These are phyloP conservation scores for Solanum gandarillasii DNA, from an alignment of 257 asterid genomes.

Conservation along the genomic window DNA sequence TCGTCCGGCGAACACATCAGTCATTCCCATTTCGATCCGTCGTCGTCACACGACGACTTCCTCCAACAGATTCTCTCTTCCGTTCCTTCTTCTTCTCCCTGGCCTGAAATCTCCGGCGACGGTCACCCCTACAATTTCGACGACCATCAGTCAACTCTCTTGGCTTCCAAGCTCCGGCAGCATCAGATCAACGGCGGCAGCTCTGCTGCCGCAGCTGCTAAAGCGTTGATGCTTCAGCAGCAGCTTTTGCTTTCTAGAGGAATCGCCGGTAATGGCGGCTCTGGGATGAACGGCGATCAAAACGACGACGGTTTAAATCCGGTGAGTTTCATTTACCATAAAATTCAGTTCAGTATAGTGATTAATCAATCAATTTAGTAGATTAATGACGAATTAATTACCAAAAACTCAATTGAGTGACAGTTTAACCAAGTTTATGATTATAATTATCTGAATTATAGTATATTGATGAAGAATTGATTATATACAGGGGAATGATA, in stretches of 20 bases:
- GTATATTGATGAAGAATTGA: neutral
- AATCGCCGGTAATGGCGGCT: conserved; percentile 10
- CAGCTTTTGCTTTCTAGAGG: conserved; percentile 57
- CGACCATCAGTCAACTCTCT: conserved; percentile 27
- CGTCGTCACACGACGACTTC: conserved; percentile 58
- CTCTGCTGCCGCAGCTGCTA: conserved; percentile 5
- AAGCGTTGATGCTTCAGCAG: conserved; percentile 66
- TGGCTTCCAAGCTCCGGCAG: conserved; percentile 56
- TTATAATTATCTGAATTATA: neutral
- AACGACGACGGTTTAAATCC: neutral
- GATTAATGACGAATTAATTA: neutral
- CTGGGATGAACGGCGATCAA: neutral
- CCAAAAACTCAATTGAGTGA: neutral
- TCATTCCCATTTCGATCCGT: conserved; percentile 35
- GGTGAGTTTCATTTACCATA: conserved; percentile 18
- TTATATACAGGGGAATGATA: conserved; percentile 47
- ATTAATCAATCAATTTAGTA: neutral
- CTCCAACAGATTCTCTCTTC: conserved; percentile 75
- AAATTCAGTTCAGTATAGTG: neutral
- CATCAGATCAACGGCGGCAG: conserved; percentile 46
- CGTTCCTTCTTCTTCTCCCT: conserved; percentile 35
- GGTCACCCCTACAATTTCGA: conserved; percentile 31
- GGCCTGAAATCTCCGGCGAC: conserved; percentile 8
- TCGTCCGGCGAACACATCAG: neutral
- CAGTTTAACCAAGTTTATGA: neutral